These are phyloP conservation scores for Chaetomidium leptoderma DNA, from an alignment of 495 filamentous ascomycete species.

Conservation along the genomic window DNA sequence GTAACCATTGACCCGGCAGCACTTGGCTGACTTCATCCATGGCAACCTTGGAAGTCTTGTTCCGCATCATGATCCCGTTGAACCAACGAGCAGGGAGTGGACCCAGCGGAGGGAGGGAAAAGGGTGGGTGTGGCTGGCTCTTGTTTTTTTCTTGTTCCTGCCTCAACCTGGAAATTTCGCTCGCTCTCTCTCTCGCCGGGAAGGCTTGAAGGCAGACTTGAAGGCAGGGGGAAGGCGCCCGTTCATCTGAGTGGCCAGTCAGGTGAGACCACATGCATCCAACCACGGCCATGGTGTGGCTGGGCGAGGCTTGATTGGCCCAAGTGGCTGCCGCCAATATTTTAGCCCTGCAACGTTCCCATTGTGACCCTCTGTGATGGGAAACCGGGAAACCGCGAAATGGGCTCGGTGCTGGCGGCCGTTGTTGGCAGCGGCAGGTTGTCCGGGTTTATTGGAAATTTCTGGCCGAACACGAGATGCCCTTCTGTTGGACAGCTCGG, in stretches of 20 bases:
- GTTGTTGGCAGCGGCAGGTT: too few species aligned
- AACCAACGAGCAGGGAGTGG: too few species aligned
- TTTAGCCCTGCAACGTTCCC: not conserved
- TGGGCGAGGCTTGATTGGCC: not conserved
- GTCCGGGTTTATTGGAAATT: not conserved
- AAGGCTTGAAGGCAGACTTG: too few species aligned
- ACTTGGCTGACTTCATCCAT: too few species aligned
- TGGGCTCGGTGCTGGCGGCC: too few species aligned
- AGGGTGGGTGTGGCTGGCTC: too few species aligned
- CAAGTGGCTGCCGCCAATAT: not conserved
- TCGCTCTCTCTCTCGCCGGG: too few species aligned
- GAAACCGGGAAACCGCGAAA: not conserved
- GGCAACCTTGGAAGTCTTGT: too few species aligned
- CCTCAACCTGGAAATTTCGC: not conserved
- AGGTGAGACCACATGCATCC: slow-evolving; percentile 2
- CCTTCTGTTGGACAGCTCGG: not conserved
- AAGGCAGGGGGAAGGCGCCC: slow-evolving; percentile 1
- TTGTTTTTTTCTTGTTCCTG: not conserved
- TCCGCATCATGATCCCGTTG: too few species aligned
- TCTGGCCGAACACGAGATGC: not conserved
- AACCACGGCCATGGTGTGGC: slow-evolving; percentile 1
- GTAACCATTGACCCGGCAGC: too few species aligned
- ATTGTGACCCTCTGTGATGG: not conserved
- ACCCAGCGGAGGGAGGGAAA: too few species aligned
- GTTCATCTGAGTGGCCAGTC: slow-evolving; percentile 8